Evolutionary conservation across 225 moss, liverwort and hornwort genomes (phyloP).

Genomic region (Anthoceros angustus): DNA sequence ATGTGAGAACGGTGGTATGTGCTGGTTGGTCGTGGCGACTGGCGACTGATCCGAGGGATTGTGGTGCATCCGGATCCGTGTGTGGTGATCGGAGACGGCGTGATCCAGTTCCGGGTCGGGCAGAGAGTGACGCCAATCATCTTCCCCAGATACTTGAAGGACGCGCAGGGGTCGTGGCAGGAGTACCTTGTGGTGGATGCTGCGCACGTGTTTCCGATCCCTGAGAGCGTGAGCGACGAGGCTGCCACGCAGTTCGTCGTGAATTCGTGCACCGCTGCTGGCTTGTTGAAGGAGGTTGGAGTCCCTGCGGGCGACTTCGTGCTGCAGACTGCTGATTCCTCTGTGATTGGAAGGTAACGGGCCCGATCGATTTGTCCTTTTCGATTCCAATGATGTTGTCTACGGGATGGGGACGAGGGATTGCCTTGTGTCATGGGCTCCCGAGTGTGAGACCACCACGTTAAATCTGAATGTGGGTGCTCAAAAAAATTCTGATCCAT

Average conservation of each 20-base stretch:
- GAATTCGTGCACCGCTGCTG: conserved; percentile 22
- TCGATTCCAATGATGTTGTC: background rate
- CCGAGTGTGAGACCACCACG: background rate
- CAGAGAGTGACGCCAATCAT: background rate
- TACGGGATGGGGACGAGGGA: background rate
- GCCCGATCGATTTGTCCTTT: background rate
- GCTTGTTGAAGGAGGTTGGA: conserved; percentile 18
- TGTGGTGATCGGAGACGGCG: background rate
- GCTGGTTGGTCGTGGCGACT: background rate
- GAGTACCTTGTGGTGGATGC: background rate
- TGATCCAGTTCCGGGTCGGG: background rate
- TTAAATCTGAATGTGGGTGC: background rate
- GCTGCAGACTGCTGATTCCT: conserved; percentile 25
- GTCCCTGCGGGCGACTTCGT: conserved; percentile 22
- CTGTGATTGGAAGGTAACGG: conserved; percentile 19
- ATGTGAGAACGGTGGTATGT: background rate
- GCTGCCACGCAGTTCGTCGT: conserved; percentile 19
- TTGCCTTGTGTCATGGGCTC: background rate
- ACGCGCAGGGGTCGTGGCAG: conserved; percentile 1
- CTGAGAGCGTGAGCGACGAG: conserved; percentile 10
- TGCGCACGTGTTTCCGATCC: background rate
- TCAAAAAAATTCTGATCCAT: no score
- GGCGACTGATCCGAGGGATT: background rate
- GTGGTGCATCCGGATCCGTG: background rate
- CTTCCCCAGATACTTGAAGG: conserved; percentile 2